Evolutionary conservation across 2,329 filamentous ascomycete species (phyloP), one percentile per base, ranked within the genome.

Genomic region (Botryotinia convoluta): DNA sequence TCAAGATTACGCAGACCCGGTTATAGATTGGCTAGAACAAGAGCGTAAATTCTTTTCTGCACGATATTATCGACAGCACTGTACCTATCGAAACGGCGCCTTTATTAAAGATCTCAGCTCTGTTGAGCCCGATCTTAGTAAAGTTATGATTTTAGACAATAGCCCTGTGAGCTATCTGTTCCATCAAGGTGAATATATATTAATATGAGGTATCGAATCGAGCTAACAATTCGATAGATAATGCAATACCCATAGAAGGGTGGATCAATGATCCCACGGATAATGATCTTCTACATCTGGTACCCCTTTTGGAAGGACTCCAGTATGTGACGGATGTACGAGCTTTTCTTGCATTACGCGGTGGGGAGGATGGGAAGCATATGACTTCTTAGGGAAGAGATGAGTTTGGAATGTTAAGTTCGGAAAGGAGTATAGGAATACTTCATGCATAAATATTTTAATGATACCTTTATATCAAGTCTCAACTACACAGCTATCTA

Each of bases 251-350:
- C 4, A 98, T 99, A 81, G 95, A 98, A 85, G 96, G 96, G 80
- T 99, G 96, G 96, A 98, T 99, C 84, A 97, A 92, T 82, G 96
- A 99, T 84, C 96, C 96, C 35, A 98, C 96, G 39, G 96, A 99
- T 84, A 96, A 95, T 81, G 95, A 98, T 81, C 86, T 99, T 77
- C 87, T 98, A 82, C 94, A 98, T 83, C 87, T 99, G 74, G 91
- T 99, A 74, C 96, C 96, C 45, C 86, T 98, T 79, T 87, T 99
- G 62, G 96, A 99, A 84, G 96, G 94, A 29, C 84, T 99, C 80
- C 96, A 98, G 84, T 97, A 98, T 83, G 95, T 96, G 77, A 97
- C 95, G 70, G 96, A 99, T 83, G 95, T 99, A 74, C 89, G 96
- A 79, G 95, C 96, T 67, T 86, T 98, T 76, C 86, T 99, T 80